Percentiles rank a stretch among this genome's conserved stretches.
phyloP scores from a whole-genome alignment of 164 flowering plant species.

The Nelumbo lutea region DNA sequence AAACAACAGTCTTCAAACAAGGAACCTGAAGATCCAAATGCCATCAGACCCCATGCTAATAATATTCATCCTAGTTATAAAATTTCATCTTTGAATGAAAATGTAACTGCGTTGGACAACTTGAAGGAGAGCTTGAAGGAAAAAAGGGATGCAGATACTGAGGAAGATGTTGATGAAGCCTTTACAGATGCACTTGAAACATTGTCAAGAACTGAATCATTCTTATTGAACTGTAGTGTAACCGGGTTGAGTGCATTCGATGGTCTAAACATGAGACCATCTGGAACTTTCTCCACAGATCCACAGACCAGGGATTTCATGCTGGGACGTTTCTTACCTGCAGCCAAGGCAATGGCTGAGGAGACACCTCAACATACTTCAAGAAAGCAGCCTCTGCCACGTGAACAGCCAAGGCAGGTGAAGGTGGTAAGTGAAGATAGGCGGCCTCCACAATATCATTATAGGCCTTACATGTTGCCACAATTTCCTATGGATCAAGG shows the following conservation, averaged over 20 bases:
- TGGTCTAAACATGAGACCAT: constrained; percentile 31
- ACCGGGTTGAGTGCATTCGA: constrained; percentile 70
- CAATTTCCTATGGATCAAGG: constrained; percentile 20
- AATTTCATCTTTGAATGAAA: constrained; percentile 8
- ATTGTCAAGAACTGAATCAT: constrained; percentile 62
- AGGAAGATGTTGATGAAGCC: constrained; percentile 39
- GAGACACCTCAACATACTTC: constrained; percentile 60
- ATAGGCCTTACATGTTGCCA: constrained; percentile 25
- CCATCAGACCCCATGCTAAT: constrained; percentile 12
- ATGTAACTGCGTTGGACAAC: constrained; percentile 20
- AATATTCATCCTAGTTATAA: constrained; percentile 6
- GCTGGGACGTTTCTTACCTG: constrained; percentile 89
- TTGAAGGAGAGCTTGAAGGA: constrained; percentile 20
- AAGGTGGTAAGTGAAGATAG: too few species aligned
- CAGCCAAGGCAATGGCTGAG: constrained; percentile 85
- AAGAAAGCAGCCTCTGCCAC: constrained; percentile 35
- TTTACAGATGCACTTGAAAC: constrained; percentile 74
- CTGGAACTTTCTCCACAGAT: constrained; percentile 41
- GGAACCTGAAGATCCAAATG: constrained; percentile 12
- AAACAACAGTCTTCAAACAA: constrained; percentile 23
- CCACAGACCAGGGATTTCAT: constrained; percentile 61
- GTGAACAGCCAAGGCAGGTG: constrained; percentile 29
- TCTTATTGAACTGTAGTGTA: constrained; percentile 66
- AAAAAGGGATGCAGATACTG: constrained; percentile 23
- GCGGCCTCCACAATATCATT: constrained; percentile 19